These are phyloP conservation scores for Didymella lethalis DNA, from an alignment of 2,329 filamentous ascomycete genomes.

Conservation along the genomic window DNA sequence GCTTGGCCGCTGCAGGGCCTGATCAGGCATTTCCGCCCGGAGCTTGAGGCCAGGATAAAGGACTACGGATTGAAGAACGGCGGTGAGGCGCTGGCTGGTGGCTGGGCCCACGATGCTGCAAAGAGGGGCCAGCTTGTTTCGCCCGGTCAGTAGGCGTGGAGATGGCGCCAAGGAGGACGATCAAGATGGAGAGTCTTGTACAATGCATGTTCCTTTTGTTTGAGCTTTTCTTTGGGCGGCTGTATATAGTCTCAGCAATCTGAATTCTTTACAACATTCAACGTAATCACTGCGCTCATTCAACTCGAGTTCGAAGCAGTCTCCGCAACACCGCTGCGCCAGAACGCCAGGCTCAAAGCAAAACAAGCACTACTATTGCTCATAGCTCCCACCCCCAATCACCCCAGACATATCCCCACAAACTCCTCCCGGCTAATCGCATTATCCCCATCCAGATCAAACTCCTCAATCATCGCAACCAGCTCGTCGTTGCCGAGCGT, in stretches of 20 bases:
- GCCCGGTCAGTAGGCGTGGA: slow-evolving; percentile 74
- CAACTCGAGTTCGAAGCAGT: neutral
- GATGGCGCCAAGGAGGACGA: neutral
- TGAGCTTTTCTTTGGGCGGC: slow-evolving; percentile 34
- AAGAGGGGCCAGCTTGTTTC: slow-evolving; percentile 84
- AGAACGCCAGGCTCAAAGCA: slow-evolving; percentile 12
- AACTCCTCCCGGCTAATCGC: slow-evolving; percentile 72
- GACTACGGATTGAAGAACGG: slow-evolving; percentile 77
- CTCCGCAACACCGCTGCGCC: slow-evolving; percentile 3
- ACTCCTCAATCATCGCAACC: slow-evolving; percentile 95
- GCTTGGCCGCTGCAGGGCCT: slow-evolving; percentile 98
- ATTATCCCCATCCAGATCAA: slow-evolving; percentile 92
- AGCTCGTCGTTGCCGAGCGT: slow-evolving; percentile 92
- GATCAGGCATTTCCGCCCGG: slow-evolving; percentile 96
- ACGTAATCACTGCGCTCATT: no score
- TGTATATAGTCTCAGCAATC: slow-evolving; percentile 48
- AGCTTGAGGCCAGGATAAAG: slow-evolving; percentile 90
- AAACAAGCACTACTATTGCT: neutral
- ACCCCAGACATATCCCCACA: slow-evolving; percentile 69
- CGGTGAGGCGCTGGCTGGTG: slow-evolving; percentile 80
- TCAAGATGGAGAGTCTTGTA: slow-evolving; percentile 34
- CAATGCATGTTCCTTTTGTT: slow-evolving; percentile 44
- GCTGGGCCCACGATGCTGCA: slow-evolving; percentile 79
- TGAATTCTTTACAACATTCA: slow-evolving; percentile 23
- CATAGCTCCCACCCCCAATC: neutral